These are phyloP conservation scores for Petunia hybrid DNA, from an alignment of 305 asterid species.

Conservation along the genomic window DNA sequence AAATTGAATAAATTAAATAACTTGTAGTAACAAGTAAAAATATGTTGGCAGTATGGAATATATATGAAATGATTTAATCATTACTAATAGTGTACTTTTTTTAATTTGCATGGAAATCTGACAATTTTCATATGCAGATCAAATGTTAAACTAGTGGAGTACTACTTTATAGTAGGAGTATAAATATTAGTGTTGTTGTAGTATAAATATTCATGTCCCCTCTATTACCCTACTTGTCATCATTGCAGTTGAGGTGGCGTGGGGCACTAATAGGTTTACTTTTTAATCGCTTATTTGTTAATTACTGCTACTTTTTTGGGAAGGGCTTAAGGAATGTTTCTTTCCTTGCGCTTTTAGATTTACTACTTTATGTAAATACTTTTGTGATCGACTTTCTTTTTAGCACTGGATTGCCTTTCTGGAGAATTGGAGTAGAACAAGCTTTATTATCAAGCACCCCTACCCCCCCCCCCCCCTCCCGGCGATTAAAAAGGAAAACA, in stretches of 20 bases:
- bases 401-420: slow-evolving; percentile 40
- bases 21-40: too few relatives aligned
- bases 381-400: slow-evolving; percentile 41
- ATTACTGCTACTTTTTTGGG: slow-evolving; percentile 34
- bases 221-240: slow-evolving; percentile 38
- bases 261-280: slow-evolving; percentile 33
- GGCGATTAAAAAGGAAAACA: background rate
- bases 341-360: slow-evolving; percentile 44
- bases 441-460: background rate
- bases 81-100: background rate
- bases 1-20: too few relatives aligned
- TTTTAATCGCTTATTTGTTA: slow-evolving; percentile 31
- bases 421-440: slow-evolving; percentile 6
- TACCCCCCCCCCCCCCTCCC: background rate
- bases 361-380: slow-evolving; percentile 30
- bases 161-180: background rate
- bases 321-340: slow-evolving; percentile 45
- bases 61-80: background rate
- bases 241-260: slow-evolving; percentile 47
- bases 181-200: background rate
- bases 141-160: background rate
- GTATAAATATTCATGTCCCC: slow-evolving; percentile 17
- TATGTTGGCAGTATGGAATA: background rate
- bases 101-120: slow-evolving; percentile 50
- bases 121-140: slow-evolving; percentile 25